Conservation (phyloP, 1,284 basidiomycete genomes). For the Vanrija pseudolonga region DNA sequence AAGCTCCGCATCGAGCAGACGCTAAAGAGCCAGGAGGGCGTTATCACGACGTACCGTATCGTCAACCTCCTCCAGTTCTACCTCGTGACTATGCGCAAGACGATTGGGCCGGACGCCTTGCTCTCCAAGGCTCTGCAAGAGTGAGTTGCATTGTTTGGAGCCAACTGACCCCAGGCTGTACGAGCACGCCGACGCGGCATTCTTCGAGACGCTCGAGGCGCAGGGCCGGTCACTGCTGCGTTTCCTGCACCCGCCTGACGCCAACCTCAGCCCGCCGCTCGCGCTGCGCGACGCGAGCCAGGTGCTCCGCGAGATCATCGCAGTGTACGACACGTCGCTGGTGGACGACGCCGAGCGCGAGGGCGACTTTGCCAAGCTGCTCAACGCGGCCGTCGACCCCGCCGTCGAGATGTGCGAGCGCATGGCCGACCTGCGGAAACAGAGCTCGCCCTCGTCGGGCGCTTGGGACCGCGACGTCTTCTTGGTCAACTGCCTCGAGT, state of each 20-base stretch:
- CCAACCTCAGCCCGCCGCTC: conserved; percentile 69
- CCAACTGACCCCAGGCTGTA: conserved; percentile 60
- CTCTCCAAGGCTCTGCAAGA: conserved; percentile 75
- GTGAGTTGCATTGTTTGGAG: conserved; percentile 53
- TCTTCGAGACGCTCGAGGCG: conserved; percentile 77
- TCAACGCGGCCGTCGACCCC: conserved; percentile 78
- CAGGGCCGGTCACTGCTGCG: conserved; percentile 72
- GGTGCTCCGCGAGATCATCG: conserved; percentile 79
- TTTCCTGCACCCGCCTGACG: conserved; percentile 68
- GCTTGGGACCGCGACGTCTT: conserved; percentile 78
- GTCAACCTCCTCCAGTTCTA: conserved; percentile 95
- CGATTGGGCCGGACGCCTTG: conserved; percentile 75
- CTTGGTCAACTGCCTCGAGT: conserved; percentile 75
- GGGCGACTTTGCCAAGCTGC: conserved; percentile 63
- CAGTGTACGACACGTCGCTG: conserved; percentile 78
- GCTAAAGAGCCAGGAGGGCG: conserved; percentile 84
- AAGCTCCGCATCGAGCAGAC: conserved; percentile 88
- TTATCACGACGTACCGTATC: conserved; percentile 85
- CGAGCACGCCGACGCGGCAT: conserved; percentile 71
- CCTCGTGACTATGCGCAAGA: conserved; percentile 82
- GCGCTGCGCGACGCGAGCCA: conserved; percentile 74
- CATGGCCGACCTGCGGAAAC: conserved; percentile 59
- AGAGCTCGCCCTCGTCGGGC: conserved; percentile 30
- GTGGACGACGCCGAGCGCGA: conserved; percentile 51
- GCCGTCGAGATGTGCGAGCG: conserved; percentile 69